Base-by-base conservation (phyloP, 1,139 yeast species). In the Yamadazyma spencermartinsiae region DNA sequence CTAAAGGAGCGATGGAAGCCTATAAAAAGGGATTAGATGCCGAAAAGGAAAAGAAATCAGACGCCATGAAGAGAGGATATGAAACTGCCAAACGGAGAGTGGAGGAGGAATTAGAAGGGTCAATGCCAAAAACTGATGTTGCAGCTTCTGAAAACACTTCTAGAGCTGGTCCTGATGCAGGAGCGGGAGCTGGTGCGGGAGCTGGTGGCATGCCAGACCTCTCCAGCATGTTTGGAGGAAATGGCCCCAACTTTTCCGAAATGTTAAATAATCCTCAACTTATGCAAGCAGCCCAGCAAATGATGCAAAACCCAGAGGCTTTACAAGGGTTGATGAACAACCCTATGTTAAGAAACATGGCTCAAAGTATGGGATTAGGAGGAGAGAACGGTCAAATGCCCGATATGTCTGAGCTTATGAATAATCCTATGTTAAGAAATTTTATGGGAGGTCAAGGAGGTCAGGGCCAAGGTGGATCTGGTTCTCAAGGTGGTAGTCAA, bases 51-150 rank as follows among this genome's bases (percentile, higher is more conserved):
- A 67, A 69, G 36, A 88, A 90, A 41, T 80, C 92, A 13, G 96
- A 86, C 32, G 92, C 95, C 19, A 92, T 92, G 98, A 77, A 76
- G 63, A 83, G 84, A 58, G 98, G 97, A 39, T 89, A 80, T 58
- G 97, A 90, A 62, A 87, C 96, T 30, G 97, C 96, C 25, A 86
- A 87, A 68, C 79, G 78, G 63, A 81, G 90, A 60, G 88, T 86
- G 25, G 86, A 83, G 52, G 89, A 83, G 54, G 86, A 85, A 39
- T 66, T 81, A 55, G 79, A 82, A 51, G 63, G 59, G 40, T 60
- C 72, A 4, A 59, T 75, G 51, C 69, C 48, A 51, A 59, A 46
- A 44, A 9, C 46, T 14, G 50, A 43, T 32, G 38, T 54, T 11
- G 41, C 51, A 16, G 36, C 52, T 7, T 40, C 52, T 26, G 46